Conservation (phyloP, 2,329 filamentous ascomycete species). For the Emergomyces pasteurianus region DNA sequence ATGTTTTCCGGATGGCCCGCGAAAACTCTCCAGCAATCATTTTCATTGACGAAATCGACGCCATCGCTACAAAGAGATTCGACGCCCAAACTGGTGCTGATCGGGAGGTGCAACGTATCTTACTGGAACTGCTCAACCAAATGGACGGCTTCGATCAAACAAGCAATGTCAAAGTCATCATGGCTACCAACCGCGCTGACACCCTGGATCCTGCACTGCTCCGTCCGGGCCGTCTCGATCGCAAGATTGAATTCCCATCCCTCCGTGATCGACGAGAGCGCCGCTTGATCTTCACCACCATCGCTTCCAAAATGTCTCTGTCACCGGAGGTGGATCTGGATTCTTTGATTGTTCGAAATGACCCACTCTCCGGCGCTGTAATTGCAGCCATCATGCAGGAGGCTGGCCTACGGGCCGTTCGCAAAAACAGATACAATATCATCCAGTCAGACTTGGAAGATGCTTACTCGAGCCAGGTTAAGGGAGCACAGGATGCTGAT, state of each 20-base stretch:
- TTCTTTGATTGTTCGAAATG: slow-evolving; percentile 90
- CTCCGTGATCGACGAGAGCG: slow-evolving; percentile 88
- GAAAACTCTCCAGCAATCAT: slow-evolving; percentile 98
- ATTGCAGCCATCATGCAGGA: slow-evolving; percentile 99
- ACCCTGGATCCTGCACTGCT: slow-evolving; percentile 91
- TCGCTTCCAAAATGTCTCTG: slow-evolving; percentile 92
- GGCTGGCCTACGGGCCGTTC: slow-evolving; percentile 80
- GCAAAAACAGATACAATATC: slow-evolving; percentile 98
- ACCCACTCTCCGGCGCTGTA: slow-evolving; percentile 85
- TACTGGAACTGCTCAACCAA: slow-evolving; percentile 94
- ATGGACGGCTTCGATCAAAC: slow-evolving; percentile 99
- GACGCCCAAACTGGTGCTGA: slow-evolving; percentile 97
- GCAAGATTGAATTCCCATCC: slow-evolving; percentile 98
- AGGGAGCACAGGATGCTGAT: slow-evolving; percentile 60
- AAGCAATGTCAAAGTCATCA: slow-evolving; percentile 98
- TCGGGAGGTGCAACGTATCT: slow-evolving; percentile 94
- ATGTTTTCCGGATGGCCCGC: slow-evolving; percentile 97
- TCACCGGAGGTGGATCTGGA: slow-evolving; percentile 95
- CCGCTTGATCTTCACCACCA: slow-evolving; percentile 93
- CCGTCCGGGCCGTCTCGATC: slow-evolving; percentile 85
- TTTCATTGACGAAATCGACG: slow-evolving; percentile 99
- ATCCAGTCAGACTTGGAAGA: slow-evolving; percentile 95
- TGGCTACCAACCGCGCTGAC: slow-evolving; percentile 97
- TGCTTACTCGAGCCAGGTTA: slow-evolving; percentile 93
- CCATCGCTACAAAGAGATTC: slow-evolving; percentile 97